Base-by-base conservation (phyloP, 2,329 filamentous ascomycete species). In the Neurospora sp. region DNA sequence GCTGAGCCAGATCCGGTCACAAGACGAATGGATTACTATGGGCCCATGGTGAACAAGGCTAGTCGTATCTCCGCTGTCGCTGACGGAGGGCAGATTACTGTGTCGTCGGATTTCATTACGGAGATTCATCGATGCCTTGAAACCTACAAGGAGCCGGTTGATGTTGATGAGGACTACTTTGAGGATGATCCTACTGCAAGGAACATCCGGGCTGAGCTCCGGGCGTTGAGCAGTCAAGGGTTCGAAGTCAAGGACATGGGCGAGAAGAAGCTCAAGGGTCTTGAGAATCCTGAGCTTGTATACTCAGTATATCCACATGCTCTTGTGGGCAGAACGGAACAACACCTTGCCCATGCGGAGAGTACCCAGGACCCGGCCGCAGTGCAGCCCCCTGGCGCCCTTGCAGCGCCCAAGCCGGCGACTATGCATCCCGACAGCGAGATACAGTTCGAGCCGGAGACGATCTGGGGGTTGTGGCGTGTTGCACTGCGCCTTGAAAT, bases 21-120 rank as follows among this genome's bases (percentile, higher is more conserved):
- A 1, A 91, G 94, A 70, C 93, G 96, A 73, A 99, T 99, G 96
- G 96, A 99, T 77, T 99, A 99, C 82, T 99, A 98, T 78, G 96
- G 96, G 0, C 96, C 96, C 15, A 99, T 99, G 93, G 96, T 99
- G 77, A 99, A 99, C 81, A 94, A 96, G 77, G 93, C 96, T 0
- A 91, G 96, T 17, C 91, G 96, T 82, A 97, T 99, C 74, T 96
- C 93, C 6, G 91, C 92, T 28, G 94, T 97, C 62, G 96, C 96
- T 41, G 96, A 99, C 78, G 96, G 96, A 72, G 96, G 96, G 0
- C 95, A 99, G 79, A 97, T 98, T 74, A 96, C 95, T 0, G 96
- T 98, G 1, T 97, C 94, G 0, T 93, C 93, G 1, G 96, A 99
- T 79, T 98, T 98, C 81, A 97, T 99, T 77, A 92, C 92, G 12